phyloP scores from a whole-genome alignment of 306 rosid species.

The Cicer cuneatum region DNA sequence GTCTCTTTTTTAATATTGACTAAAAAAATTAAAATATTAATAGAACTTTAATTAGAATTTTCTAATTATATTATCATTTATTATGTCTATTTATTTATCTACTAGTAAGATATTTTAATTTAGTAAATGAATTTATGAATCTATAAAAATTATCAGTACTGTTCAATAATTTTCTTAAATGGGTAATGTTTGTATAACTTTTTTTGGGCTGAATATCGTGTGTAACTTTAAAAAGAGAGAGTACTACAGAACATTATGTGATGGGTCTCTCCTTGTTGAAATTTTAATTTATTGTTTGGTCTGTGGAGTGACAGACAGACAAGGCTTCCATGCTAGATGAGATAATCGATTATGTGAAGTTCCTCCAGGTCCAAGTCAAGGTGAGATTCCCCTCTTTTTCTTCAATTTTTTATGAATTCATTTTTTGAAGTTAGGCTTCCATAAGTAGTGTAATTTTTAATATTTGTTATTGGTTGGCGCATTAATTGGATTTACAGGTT shows the following conservation, averaged over 20 bases:
- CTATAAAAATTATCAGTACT: no score
- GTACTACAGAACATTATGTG: background rate
- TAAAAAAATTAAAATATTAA: no score
- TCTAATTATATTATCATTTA: no score
- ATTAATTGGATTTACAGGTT: constrained; percentile 57
- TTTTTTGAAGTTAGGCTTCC: constrained; percentile 6
- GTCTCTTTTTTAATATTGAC: no score
- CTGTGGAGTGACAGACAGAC: constrained; percentile 84
- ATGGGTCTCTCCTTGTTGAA: constrained; percentile 26
- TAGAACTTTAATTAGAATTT: no score
- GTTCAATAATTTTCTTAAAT: no score
- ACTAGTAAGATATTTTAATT: no score
- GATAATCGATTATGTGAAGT: constrained; percentile 96
- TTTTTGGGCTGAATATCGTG: no score
- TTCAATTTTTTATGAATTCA: background rate
- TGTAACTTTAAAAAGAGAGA: no score
- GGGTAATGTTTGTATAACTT: no score
- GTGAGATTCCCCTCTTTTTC: constrained; percentile 49
- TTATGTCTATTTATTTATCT: no score
- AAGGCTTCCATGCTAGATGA: constrained; percentile 99
- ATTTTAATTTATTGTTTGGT: constrained; percentile 23
- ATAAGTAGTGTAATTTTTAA: background rate
- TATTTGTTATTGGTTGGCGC: background rate
- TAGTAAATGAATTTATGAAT: no score
- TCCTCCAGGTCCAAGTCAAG: constrained; percentile 98